Conservation (phyloP, 306 rosid species). For the Luffa acutangula region DNA sequence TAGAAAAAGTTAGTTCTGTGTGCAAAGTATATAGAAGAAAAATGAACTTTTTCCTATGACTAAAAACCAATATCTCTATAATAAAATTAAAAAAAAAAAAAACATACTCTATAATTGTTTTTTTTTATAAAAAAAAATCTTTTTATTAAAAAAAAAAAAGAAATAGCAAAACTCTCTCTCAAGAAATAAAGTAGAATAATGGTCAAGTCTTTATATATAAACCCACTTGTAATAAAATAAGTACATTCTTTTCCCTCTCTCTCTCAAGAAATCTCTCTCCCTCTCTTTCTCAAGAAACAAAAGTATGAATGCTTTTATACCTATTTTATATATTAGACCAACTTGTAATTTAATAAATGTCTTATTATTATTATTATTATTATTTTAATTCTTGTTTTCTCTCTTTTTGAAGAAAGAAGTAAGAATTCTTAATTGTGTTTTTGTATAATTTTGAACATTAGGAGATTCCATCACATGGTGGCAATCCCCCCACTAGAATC, state of each 20-base stretch:
- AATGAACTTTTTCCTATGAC: too few species aligned
- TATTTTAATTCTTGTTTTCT: too few species aligned
- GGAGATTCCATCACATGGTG: constrained; percentile 9
- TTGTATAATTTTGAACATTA: neutral
- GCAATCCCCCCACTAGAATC: neutral
- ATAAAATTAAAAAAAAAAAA: too few species aligned
- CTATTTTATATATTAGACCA: neutral
- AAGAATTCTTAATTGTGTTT: neutral
- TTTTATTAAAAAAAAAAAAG: too few species aligned
- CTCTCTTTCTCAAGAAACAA: neutral
- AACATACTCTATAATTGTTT: too few species aligned
- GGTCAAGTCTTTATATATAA: neutral
- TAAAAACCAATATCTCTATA: too few species aligned
- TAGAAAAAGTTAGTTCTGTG: too few species aligned
- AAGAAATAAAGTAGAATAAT: neutral
- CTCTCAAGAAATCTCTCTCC: neutral
- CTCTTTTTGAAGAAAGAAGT: neutral
- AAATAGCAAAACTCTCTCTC: too few species aligned
- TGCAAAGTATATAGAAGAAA: too few species aligned
- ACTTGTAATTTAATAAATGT: neutral
- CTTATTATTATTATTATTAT: too few species aligned
- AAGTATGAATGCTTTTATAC: neutral
- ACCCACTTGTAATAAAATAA: neutral
- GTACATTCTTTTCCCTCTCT: neutral
- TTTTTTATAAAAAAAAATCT: too few species aligned